phyloP scores from a whole-genome alignment of 2,329 filamentous ascomycete species.

The Calonectria hawksworthii region DNA sequence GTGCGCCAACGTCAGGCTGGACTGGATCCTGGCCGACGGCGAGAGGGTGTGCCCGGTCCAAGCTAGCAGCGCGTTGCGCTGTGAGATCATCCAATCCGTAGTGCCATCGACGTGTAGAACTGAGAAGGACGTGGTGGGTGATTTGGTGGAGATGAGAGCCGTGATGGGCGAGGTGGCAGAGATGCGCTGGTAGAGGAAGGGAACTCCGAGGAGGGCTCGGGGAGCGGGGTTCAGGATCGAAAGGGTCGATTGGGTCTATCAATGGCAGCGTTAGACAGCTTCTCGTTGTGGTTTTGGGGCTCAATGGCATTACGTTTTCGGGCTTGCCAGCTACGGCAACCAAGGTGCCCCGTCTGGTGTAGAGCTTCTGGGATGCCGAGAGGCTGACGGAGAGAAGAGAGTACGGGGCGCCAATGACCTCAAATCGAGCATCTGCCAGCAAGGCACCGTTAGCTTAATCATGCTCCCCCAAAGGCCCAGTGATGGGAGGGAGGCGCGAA shows the following conservation, averaged over 20 bases:
- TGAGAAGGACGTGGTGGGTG: conserved; percentile 87
- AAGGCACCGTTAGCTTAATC: conserved; percentile 28
- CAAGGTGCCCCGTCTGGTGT: conserved; percentile 91
- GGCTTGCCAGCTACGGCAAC: conserved; percentile 91
- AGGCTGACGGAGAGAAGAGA: conserved; percentile 94
- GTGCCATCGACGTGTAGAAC: conserved; percentile 93
- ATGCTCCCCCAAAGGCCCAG: background rate
- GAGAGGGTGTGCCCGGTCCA: conserved; percentile 94
- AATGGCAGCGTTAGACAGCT: conserved; percentile 14
- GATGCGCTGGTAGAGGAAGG: conserved; percentile 94
- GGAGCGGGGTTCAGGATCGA: conserved; percentile 88
- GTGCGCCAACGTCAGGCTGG: conserved; percentile 81
- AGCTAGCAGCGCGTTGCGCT: conserved; percentile 89
- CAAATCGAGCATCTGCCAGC: conserved; percentile 88
- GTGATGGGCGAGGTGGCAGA: conserved; percentile 90
- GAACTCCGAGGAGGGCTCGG: conserved; percentile 85
- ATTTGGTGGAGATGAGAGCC: conserved; percentile 89
- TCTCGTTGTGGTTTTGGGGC: background rate
- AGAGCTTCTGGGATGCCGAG: conserved; percentile 93
- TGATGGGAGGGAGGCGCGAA: background rate
- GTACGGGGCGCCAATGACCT: conserved; percentile 91
- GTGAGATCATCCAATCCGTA: conserved; percentile 93
- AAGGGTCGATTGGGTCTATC: conserved; percentile 87
- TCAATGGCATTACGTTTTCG: conserved; percentile 77
- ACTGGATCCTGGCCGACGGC: conserved; percentile 82